phyloP scores from a whole-genome alignment of 2,329 filamentous ascomycete genomes.

The Hymenoscyphus infarciens region DNA sequence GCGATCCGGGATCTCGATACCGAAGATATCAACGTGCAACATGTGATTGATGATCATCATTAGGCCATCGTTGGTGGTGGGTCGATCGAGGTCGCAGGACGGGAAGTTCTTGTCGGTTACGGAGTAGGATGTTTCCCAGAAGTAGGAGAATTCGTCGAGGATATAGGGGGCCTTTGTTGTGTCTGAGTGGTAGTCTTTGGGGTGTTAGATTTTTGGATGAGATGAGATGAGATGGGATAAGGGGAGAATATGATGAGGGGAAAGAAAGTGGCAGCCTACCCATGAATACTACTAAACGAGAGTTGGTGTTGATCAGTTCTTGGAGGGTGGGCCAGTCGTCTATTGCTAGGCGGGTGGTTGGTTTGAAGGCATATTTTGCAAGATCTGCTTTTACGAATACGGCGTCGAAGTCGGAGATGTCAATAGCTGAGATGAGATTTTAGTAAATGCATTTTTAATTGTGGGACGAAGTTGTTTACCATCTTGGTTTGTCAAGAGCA shows the following conservation, averaged over 20 bases:
- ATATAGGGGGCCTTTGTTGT: slow-evolving; percentile 55
- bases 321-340: slow-evolving; percentile 68
- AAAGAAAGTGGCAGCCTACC: slow-evolving; percentile 39
- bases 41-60: slow-evolving; percentile 64
- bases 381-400: slow-evolving; percentile 28
- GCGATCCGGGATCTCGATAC: slow-evolving; percentile 51
- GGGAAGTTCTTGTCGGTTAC: slow-evolving; percentile 51
- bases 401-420: slow-evolving; percentile 50
- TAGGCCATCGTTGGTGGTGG: slow-evolving; percentile 45
- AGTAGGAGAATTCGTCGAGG: slow-evolving; percentile 59
- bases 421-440: slow-evolving; percentile 33
- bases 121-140: slow-evolving; percentile 72
- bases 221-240: neutral
- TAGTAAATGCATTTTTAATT: neutral
- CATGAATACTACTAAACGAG: slow-evolving; percentile 68
- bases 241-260: neutral
- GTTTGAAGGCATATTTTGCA: slow-evolving; percentile 30
- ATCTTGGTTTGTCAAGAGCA: slow-evolving; percentile 64
- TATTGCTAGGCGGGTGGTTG: slow-evolving; percentile 36
- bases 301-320: slow-evolving; percentile 58
- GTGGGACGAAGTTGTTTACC: slow-evolving; percentile 13
- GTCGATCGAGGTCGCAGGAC: slow-evolving; percentile 65
- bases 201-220: neutral
- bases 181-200: slow-evolving; percentile 56
- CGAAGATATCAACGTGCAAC: slow-evolving; percentile 47